Conservation (phyloP, 225 moss, liverwort and hornwort species). For the Physcomitrellopsis africana region DNA sequence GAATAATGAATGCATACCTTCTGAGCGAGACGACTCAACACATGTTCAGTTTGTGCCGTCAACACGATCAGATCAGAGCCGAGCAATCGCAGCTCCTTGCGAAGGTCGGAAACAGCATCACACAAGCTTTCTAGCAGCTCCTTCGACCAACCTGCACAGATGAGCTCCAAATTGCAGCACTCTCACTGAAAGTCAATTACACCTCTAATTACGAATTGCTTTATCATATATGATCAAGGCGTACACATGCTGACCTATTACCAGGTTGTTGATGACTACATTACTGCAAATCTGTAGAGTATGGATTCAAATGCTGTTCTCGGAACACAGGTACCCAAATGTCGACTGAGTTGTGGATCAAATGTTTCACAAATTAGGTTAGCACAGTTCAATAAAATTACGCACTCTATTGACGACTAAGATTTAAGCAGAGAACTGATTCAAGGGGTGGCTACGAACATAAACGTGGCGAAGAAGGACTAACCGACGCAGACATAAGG, state of each 20-base stretch:
- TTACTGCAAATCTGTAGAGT: not conserved
- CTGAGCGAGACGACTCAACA: conserved; percentile 56
- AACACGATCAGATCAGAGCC: conserved; percentile 76
- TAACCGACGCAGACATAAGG: conserved; percentile 75
- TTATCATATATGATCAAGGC: not conserved
- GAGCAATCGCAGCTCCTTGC: conserved; percentile 63
- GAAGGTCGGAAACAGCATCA: conserved; percentile 81
- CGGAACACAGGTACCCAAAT: not conserved
- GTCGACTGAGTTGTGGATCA: not conserved
- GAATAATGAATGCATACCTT: conserved; percentile 48
- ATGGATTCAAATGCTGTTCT: too few relatives aligned
- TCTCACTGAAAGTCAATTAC: not conserved
- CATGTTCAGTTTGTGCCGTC: conserved; percentile 64
- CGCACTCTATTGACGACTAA: too few relatives aligned
- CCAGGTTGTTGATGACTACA: not conserved
- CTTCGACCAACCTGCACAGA: conserved; percentile 66
- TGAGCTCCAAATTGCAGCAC: not conserved
- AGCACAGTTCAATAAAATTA: not conserved
- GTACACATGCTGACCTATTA: not conserved
- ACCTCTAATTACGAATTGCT: not conserved
- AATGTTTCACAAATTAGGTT: not conserved
- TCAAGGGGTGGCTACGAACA: not conserved
- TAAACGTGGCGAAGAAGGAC: conserved; percentile 8
- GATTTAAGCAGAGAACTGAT: conserved; percentile 14
- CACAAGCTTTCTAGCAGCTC: conserved; percentile 70